Conservation (phyloP, 2,329 filamentous ascomycete species). For the Didymosphaeria variabile region DNA sequence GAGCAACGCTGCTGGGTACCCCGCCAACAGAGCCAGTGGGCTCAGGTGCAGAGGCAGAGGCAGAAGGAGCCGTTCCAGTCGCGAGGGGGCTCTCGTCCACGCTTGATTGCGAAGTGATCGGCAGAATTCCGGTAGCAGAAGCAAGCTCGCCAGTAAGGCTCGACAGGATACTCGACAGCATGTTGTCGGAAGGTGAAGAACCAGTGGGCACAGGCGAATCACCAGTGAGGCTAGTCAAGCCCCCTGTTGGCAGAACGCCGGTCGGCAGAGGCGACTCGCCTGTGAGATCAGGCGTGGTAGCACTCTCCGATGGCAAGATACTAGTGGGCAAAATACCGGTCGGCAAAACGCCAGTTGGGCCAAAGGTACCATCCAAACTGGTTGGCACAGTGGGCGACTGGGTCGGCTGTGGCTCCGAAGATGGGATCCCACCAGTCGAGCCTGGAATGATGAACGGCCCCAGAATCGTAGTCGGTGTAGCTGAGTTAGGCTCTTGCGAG, state of each 20-base stretch:
- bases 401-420: constrained; percentile 29
- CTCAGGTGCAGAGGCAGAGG: constrained; percentile 10
- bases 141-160: constrained; percentile 27
- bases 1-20: constrained; percentile 32
- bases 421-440: constrained; percentile 32
- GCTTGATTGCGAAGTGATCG: constrained; percentile 21
- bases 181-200: neutral
- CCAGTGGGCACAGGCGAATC: constrained; percentile 20
- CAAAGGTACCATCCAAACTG: constrained; percentile 13
- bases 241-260: constrained; percentile 9
- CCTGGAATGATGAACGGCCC: constrained; percentile 27
- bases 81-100: constrained; percentile 16
- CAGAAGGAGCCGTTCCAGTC: constrained; percentile 18
- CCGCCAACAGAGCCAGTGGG: constrained; percentile 32
- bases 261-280: constrained; percentile 4
- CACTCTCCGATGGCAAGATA: neutral
- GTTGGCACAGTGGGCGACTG: constrained; percentile 1
- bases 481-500: constrained; percentile 14
- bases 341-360: constrained; percentile 21
- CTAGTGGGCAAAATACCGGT: constrained; percentile 5
- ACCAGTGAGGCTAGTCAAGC: constrained; percentile 9
- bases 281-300: neutral
- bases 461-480: constrained; percentile 22
- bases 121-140: constrained; percentile 8
- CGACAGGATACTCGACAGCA: constrained; percentile 8